Evolutionary conservation across 306 rosid species (phyloP).

Genomic region (Prosopis cineraria): DNA sequence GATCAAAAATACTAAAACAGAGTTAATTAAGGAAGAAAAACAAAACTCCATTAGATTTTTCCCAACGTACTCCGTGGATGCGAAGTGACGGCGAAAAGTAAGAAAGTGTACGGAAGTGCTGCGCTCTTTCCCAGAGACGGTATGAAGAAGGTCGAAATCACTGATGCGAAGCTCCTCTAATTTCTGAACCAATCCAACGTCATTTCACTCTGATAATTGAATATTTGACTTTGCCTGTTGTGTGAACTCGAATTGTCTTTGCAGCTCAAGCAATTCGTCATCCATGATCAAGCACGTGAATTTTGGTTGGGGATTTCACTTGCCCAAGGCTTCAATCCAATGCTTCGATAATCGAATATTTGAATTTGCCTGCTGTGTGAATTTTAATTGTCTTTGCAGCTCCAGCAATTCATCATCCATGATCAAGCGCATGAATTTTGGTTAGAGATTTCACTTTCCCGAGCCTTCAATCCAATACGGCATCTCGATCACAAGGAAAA

Average conservation of each 20-base stretch:
- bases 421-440: too few species aligned
- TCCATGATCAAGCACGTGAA: slow-evolving; percentile 53
- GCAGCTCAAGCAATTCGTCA: slow-evolving; percentile 89
- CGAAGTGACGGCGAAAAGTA: background rate
- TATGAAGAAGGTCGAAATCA: slow-evolving; percentile 95
- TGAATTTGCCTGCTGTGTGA: too few species aligned
- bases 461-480: too few species aligned
- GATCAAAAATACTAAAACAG: background rate
- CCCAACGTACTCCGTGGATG: background rate
- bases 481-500: too few species aligned
- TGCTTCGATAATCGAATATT: too few species aligned
- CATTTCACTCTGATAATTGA: slow-evolving; percentile 92
- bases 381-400: too few species aligned
- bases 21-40: background rate
- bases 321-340: background rate
- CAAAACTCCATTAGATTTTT: background rate
- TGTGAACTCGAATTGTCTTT: slow-evolving; percentile 91
- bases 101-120: slow-evolving; percentile 76
- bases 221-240: slow-evolving; percentile 94
- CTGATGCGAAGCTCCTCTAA: slow-evolving; percentile 88
- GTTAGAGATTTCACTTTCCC: too few species aligned
- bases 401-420: too few species aligned
- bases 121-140: slow-evolving; percentile 94
- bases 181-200: slow-evolving; percentile 92
- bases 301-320: slow-evolving; percentile 5